Conservation (phyloP, 2,329 filamentous ascomycete genomes). For the Cryphonectria parasitica region DNA sequence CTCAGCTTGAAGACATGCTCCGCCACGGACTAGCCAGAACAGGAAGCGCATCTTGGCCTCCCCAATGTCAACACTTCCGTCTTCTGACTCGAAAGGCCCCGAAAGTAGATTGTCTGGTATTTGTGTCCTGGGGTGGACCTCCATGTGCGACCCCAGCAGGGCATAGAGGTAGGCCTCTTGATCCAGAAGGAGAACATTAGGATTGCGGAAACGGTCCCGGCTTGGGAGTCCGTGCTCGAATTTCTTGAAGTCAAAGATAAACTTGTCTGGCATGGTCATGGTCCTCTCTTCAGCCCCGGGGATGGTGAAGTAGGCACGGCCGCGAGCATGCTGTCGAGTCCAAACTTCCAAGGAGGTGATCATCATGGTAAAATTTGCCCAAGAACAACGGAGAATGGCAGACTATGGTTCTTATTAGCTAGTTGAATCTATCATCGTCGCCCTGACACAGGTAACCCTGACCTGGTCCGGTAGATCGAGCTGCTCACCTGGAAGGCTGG, state of each 20-base stretch:
- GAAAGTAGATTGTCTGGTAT: slow-evolving; percentile 36
- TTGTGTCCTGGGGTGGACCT: slow-evolving; percentile 33
- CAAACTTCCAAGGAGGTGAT: slow-evolving; percentile 53
- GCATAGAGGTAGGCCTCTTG: slow-evolving; percentile 10
- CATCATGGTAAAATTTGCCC: slow-evolving; percentile 50
- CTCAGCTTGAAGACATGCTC: slow-evolving; percentile 29
- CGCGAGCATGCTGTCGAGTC: slow-evolving; percentile 44
- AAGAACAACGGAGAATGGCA: slow-evolving; percentile 47
- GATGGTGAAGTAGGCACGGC: slow-evolving; percentile 36
- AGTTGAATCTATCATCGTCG: not conserved
- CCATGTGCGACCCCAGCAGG: slow-evolving; percentile 29
- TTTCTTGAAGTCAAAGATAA: slow-evolving; percentile 19
- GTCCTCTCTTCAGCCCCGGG: slow-evolving; percentile 10
- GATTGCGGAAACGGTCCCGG: not conserved
- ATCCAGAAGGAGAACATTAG: not conserved
- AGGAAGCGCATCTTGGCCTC: slow-evolving; percentile 32
- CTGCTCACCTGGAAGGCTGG: slow-evolving; percentile 49
- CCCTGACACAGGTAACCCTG: no score
- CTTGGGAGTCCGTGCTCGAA: slow-evolving; percentile 12
- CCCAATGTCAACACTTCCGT: slow-evolving; percentile 16
- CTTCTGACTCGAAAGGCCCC: slow-evolving; percentile 32
- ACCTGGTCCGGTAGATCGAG: not conserved
- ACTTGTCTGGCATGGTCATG: slow-evolving; percentile 27
- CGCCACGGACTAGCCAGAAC: slow-evolving; percentile 38
- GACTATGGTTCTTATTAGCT: slow-evolving; percentile 31